A percentile compares a stretch with the other conserved stretches of the same genome.
These are phyloP conservation scores for Vitrella brassicaformis DNA, from an alignment of 73 alveolate genomes.

Conservation along the genomic window DNA sequence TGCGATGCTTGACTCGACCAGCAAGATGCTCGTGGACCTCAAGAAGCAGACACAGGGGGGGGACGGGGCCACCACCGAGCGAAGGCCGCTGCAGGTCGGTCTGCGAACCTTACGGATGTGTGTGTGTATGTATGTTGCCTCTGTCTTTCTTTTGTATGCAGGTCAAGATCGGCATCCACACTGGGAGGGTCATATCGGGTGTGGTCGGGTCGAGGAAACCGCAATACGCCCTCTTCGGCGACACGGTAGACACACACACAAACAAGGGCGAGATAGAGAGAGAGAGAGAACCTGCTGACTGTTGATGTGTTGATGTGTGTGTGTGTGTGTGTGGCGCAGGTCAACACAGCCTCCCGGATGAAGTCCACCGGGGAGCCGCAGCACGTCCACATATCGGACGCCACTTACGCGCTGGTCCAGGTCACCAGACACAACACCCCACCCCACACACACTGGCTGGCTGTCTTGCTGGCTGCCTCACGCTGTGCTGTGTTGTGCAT, in stretches of 20 bases:
- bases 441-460: not conserved
- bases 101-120: too few species aligned
- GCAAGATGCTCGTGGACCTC: too few species aligned
- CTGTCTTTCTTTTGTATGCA: not conserved
- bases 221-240: constrained; percentile 21
- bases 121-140: not conserved
- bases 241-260: constrained; percentile 29
- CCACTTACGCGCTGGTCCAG: not conserved
- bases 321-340: too few species aligned
- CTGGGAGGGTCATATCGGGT: constrained; percentile 22
- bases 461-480: not conserved
- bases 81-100: too few species aligned
- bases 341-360: constrained; percentile 22
- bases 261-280: too few species aligned
- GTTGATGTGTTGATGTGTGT: too few species aligned
- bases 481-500: not conserved
- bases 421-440: not conserved
- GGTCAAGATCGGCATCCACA: constrained; percentile 23
- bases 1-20: too few species aligned
- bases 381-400: not conserved
- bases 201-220: constrained; percentile 26
- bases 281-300: too few species aligned
- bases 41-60: too few species aligned
- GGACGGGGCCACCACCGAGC: too few species aligned
- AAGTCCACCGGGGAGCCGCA: constrained; percentile 8